Conservation (phyloP, 2,329 filamentous ascomycete species). For the Arthrinium phaeospermum region DNA sequence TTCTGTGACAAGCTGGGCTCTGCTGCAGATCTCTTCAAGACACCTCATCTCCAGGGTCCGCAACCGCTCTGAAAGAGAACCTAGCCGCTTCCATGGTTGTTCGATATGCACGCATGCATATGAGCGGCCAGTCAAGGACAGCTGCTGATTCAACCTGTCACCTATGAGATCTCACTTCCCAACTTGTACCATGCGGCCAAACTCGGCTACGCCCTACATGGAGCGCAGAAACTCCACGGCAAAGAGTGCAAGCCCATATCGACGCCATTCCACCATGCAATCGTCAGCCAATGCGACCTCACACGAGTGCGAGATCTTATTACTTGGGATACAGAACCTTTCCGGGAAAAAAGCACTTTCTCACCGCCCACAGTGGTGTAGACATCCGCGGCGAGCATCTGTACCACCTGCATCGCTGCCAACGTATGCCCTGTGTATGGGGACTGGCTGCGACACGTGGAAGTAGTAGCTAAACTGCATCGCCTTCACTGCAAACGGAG, state of each 20-base stretch:
- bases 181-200: no score
- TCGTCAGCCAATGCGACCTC: slow-evolving; percentile 43
- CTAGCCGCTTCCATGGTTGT: no score
- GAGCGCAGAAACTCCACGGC: slow-evolving; percentile 33
- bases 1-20: no score
- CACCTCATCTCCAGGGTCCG: no score
- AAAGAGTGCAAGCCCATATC: slow-evolving; percentile 52
- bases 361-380: slow-evolving; percentile 46
- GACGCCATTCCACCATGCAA: slow-evolving; percentile 33
- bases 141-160: no score
- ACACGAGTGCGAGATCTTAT: slow-evolving; percentile 45
- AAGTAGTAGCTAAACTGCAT: neutral
- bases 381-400: slow-evolving; percentile 44
- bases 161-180: no score
- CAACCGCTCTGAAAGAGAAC: no score
- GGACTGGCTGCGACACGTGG: slow-evolving; percentile 32
- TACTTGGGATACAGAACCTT: slow-evolving; percentile 38
- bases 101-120: no score
- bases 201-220: slow-evolving; percentile 19
- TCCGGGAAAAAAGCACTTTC: slow-evolving; percentile 45
- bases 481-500: no score
- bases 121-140: no score
- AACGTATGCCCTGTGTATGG: slow-evolving; percentile 52
- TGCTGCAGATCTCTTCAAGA: no score
- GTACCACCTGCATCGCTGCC: slow-evolving; percentile 49